These are phyloP conservation scores for Pichia sp. DNA, from an alignment of 1,139 yeast genomes.

Conservation along the genomic window DNA sequence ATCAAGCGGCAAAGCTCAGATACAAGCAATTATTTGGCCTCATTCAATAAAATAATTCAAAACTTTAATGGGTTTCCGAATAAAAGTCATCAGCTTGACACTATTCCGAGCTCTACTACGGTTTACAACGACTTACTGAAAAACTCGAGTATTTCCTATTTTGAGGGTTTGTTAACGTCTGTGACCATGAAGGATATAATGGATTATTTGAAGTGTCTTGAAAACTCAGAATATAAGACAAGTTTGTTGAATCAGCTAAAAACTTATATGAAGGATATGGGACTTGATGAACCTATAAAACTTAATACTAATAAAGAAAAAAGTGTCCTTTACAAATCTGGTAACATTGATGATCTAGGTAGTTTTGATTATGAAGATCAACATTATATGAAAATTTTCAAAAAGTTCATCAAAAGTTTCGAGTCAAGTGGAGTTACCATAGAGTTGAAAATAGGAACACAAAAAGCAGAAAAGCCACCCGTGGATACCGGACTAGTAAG, in stretches of 20 bases:
- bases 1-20: slow-evolving; percentile 12
- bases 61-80: slow-evolving; percentile 28
- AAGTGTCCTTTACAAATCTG: slow-evolving; percentile 25
- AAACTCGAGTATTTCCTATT: neutral
- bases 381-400: slow-evolving; percentile 28
- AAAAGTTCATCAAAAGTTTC: slow-evolving; percentile 30
- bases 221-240: slow-evolving; percentile 23
- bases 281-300: slow-evolving; percentile 15
- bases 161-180: slow-evolving; percentile 14
- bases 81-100: neutral
- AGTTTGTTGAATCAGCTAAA: slow-evolving; percentile 42
- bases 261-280: slow-evolving; percentile 45
- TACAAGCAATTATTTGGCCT: slow-evolving; percentile 22
- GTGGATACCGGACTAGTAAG: slow-evolving; percentile 33
- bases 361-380: slow-evolving; percentile 29
- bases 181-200: slow-evolving; percentile 31
- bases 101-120: neutral
- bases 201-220: slow-evolving; percentile 34
- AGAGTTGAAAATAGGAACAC: slow-evolving; percentile 13
- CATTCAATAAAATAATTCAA: slow-evolving; percentile 30
- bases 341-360: slow-evolving; percentile 27
- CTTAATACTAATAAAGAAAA: slow-evolving; percentile 14
- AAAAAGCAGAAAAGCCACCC: neutral
- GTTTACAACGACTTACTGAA: neutral
- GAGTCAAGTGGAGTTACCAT: slow-evolving; percentile 33